Evolutionary conservation across 495 filamentous ascomycete genomes (phyloP), one percentile per base, ranked within the genome.

Genomic region (Aspergillus panamensis): DNA sequence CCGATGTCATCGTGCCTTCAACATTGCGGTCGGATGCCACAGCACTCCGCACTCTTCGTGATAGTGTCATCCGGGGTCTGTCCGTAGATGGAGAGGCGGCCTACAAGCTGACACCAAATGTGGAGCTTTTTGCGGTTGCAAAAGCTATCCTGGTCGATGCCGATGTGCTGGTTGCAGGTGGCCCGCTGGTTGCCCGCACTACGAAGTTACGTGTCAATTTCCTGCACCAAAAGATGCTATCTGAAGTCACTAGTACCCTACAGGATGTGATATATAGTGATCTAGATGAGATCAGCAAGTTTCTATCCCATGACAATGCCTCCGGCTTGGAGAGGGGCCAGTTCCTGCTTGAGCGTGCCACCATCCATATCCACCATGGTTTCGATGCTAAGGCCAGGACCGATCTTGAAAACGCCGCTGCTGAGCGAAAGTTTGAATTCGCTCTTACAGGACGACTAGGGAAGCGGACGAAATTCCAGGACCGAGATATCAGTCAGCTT

Each of bases 401-500:
- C 9, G 87, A 91, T 67, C 73, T 99, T 1, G 73, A 82, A 30
- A 68, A 77, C 42, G 92, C 91, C 1, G 84, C 85, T 3, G 65
- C 67, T 29, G 66, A 78, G 17, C 86, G 84, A 14, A 80, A 82
- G 1, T 90, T 99, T 59, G 80, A 86, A 35, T 98, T 94, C 72
- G 88, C 86, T 0, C 68, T 99, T 54, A 93, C 91, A 3, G 94
- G 95, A 13, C 83, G 86, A 19, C 62, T 97, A 62, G 94, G 92
- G 43, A 97, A 96, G 74, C 78, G 94, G 55, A 99, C 94, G 1
- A 91, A 87, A 66, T 99, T 89, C 66, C 94, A 99, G 71, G 82
- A 94, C 58, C 89, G 86, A 19, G 91, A 91, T 64, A 86, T 85
- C 62, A 96, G 89, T 62, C 94, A 97, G 70, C 79, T 99, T 13